Evolutionary conservation across 225 moss, liverwort and hornwort genomes (phyloP), one percentile per base, ranked within the genome.

Genomic region (Thuidium tamariscinum): DNA sequence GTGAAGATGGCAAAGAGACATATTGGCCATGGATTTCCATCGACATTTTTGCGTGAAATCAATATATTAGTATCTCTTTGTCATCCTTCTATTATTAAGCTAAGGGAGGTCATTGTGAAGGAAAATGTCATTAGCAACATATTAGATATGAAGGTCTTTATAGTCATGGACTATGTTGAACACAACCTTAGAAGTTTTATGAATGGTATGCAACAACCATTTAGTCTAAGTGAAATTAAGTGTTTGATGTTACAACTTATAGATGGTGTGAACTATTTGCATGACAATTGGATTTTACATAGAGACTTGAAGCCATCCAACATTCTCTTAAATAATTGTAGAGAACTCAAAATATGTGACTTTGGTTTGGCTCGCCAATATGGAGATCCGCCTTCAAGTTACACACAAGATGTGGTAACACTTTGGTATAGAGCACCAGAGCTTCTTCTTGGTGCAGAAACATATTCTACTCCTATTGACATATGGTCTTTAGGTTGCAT

Each of bases 41-140:
- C 56, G 55, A 78, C 78, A 57, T 57, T 57, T 18, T 57, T 57
- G 29, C 13, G 19, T 0, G 27, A 78, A 19, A 57, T 57, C 25
- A 57, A 78, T 18, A 77, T 77, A 39, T 57, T 77, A 57, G 17
- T 29, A 27, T 77, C 39, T 18, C 77, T 57, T 18, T 29, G 8
- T 57, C 57, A 57, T 57, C 55, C 29, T 56, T 78, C 57, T 41
- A 78, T 78, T 29, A 13, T 78, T 13, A 78, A 57, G 12, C 12
- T 78, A 8, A 19, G 13, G 1, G 57, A 78, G 8, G 27, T 39
- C 0, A 3, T 78, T 41, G 29, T 56, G 1, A 57, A 41, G 8
- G 29, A 57, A 19, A 29, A 56, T 5, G 5, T 26, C 41, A 29
- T 3, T 19, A 5, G 5, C 4, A 5, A 18, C 0, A 0, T 29